These are phyloP conservation scores for Limtongia smithiae DNA, from an alignment of 805 yeast genomes.

Conservation along the genomic window DNA sequence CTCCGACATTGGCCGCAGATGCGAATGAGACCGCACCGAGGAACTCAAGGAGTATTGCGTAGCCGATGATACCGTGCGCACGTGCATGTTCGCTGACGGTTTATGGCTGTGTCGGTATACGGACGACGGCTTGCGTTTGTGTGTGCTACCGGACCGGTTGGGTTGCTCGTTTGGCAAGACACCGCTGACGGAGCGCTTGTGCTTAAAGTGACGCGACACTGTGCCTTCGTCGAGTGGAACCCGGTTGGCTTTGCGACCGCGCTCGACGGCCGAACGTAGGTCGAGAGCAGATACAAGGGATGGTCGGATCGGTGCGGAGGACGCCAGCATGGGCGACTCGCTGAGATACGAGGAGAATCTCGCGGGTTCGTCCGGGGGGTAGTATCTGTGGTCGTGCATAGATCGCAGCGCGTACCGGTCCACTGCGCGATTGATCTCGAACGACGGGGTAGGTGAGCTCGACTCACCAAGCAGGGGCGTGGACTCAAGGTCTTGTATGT, in stretches of 20 bases:
- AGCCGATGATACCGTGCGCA: too few relatives aligned
- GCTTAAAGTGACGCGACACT: constrained; percentile 3
- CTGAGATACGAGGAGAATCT: background rate
- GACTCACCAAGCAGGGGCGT: constrained; percentile 8
- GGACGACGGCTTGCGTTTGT: constrained; percentile 1
- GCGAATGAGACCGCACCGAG: background rate
- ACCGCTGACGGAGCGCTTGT: constrained; percentile 12
- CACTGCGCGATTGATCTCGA: constrained; percentile 16
- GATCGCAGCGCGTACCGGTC: constrained; percentile 9
- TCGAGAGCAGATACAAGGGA: constrained; percentile 43
- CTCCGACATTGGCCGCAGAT: background rate
- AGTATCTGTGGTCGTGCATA: constrained; percentile 3
- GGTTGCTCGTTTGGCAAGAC: too few relatives aligned
- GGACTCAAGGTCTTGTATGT: constrained; percentile 10
- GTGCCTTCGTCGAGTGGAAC: constrained; percentile 2
- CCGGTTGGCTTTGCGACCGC: constrained; percentile 13
- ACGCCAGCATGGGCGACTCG: constrained; percentile 17
- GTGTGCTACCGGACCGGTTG: constrained; percentile 3
- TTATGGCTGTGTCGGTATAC: background rate
- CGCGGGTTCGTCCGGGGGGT: background rate
- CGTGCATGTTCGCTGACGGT: too few relatives aligned
- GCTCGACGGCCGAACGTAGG: constrained; percentile 34
- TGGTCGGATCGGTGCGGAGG: constrained; percentile 35
- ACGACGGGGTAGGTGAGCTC: background rate
- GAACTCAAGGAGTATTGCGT: too few relatives aligned